Conservation (phyloP, 2,329 filamentous ascomycete genomes). For the Monilinia fructigena region DNA sequence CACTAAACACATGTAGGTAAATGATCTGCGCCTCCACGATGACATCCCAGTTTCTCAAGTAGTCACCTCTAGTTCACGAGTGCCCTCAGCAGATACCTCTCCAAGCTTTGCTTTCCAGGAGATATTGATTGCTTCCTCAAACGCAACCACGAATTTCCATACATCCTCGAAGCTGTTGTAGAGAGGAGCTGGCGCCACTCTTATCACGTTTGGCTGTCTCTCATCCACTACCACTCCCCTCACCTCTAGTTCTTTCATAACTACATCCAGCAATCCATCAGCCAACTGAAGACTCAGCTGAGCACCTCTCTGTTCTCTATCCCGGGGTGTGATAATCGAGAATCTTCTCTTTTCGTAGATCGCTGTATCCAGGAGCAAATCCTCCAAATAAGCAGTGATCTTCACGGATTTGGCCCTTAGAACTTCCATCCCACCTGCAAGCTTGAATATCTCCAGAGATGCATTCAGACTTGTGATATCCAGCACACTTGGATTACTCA, state of each 20-base stretch:
- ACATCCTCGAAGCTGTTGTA: constrained; percentile 72
- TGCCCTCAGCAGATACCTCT: constrained; percentile 12
- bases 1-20: neutral
- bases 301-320: constrained; percentile 64
- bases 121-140: constrained; percentile 42
- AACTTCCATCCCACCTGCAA: constrained; percentile 58
- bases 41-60: neutral
- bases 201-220: constrained; percentile 70
- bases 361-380: constrained; percentile 50
- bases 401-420: constrained; percentile 64
- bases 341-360: constrained; percentile 44
- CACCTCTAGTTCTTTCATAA: constrained; percentile 60
- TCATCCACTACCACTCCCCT: constrained; percentile 70
- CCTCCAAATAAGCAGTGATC: constrained; percentile 68
- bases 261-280: constrained; percentile 58
- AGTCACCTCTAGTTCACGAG: constrained; percentile 20
- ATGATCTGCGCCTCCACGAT: neutral
- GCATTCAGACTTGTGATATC: constrained; percentile 69
- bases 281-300: constrained; percentile 67
- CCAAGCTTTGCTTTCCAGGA: constrained; percentile 29
- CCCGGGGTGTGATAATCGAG: constrained; percentile 63
- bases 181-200: constrained; percentile 70
- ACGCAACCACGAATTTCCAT: constrained; percentile 53
- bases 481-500: constrained; percentile 73
- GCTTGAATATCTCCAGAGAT: constrained; percentile 67